phyloP scores from a whole-genome alignment of 345 rosid genomes.

The Syzygium aromaticum region DNA sequence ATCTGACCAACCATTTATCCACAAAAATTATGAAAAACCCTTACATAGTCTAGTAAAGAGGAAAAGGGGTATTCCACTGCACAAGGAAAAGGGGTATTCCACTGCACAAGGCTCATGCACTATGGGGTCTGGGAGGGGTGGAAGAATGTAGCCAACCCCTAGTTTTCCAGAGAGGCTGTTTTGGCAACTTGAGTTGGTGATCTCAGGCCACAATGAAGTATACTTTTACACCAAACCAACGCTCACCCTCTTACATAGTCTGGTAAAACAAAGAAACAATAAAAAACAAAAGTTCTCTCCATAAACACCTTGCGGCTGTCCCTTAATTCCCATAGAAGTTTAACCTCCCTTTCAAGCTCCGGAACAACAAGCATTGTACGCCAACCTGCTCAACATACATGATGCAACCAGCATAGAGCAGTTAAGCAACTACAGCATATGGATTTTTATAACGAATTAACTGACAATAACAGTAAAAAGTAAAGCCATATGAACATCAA shows the following conservation, averaged over 20 bases:
- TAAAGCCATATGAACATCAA: not conserved
- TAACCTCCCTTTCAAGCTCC: slow-evolving; percentile 91
- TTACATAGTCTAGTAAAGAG: not conserved
- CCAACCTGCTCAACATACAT: slow-evolving; percentile 56
- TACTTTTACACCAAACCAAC: not conserved
- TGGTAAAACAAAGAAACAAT: not conserved
- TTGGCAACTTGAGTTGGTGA: not conserved
- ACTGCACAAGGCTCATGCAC: not conserved
- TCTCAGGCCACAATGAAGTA: not conserved
- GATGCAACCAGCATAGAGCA: not conserved
- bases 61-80: too few relatives aligned
- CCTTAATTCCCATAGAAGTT: slow-evolving; percentile 74
- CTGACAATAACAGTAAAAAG: not conserved
- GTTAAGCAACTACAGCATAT: not conserved
- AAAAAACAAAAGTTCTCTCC: not conserved
- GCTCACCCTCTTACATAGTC: not conserved
- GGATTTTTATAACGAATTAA: not conserved
- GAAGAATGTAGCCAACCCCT: not conserved
- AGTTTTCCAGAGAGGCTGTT: not conserved
- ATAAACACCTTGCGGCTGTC: slow-evolving; percentile 58
- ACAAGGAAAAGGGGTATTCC: not conserved
- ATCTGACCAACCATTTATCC: not conserved
- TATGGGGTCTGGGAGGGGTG: not conserved
- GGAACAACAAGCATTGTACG: slow-evolving; percentile 98
- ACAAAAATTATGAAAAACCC: not conserved